Percentiles rank a stretch among this genome's conserved stretches.
Evolutionary conservation across 108 stramenopile species (phyloP).

Genomic region (Cyclotella kingstonii): DNA sequence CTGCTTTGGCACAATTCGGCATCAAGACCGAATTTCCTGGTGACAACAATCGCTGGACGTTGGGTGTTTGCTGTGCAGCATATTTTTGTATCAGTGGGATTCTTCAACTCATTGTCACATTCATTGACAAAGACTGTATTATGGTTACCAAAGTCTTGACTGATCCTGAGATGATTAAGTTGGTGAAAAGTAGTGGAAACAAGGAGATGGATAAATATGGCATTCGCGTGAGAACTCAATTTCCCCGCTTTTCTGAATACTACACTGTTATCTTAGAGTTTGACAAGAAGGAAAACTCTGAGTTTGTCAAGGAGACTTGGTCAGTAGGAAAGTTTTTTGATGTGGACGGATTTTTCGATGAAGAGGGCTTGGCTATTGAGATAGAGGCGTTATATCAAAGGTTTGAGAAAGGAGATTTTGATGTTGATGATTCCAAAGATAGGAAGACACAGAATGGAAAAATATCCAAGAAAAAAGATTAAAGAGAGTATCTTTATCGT

Average conservation of each 20-base stretch:
- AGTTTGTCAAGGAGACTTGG: slow-evolving; percentile 74
- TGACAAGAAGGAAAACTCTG: slow-evolving; percentile 39
- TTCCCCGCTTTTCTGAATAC: slow-evolving; percentile 86
- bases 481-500: no score
- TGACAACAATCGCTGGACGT: slow-evolving; percentile 55
- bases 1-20: slow-evolving; percentile 90
- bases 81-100: slow-evolving; percentile 93
- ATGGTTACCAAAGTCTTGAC: slow-evolving; percentile 70
- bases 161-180: slow-evolving; percentile 35
- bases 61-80: slow-evolving; percentile 87
- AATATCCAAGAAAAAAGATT: background rate
- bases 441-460: slow-evolving; percentile 14
- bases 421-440: slow-evolving; percentile 20
- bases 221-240: slow-evolving; percentile 73
- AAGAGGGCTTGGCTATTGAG: slow-evolving; percentile 65
- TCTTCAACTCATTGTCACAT: slow-evolving; percentile 90
- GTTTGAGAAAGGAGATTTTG: slow-evolving; percentile 71
- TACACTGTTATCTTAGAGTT: slow-evolving; percentile 85
- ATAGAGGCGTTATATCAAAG: slow-evolving; percentile 61
- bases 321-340: slow-evolving; percentile 90
- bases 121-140: slow-evolving; percentile 92
- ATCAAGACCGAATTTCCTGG: slow-evolving; percentile 90
- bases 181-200: slow-evolving; percentile 51
- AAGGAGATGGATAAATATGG: slow-evolving; percentile 59
- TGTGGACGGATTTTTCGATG: slow-evolving; percentile 91